Evolutionary conservation across 495 filamentous ascomycete species (phyloP).

Genomic region (Penicillium lagena): DNA sequence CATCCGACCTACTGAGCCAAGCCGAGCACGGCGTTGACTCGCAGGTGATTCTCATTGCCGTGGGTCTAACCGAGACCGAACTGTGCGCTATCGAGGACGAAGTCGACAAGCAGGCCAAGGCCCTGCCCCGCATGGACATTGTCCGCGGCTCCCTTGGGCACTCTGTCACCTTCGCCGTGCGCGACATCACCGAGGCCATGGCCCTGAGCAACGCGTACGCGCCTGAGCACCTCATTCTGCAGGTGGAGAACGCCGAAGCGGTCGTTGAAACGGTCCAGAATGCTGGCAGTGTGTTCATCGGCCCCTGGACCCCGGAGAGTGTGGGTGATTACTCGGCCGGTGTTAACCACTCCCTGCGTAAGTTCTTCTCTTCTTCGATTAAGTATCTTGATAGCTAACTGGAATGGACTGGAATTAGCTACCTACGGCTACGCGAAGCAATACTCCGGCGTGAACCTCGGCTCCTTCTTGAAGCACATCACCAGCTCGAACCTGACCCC

Average conservation of each 20-base stretch:
- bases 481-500: conserved; percentile 84
- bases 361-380: conserved; percentile 30
- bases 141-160: conserved; percentile 87
- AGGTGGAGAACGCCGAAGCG: conserved; percentile 66
- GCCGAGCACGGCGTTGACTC: conserved; percentile 95
- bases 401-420: conserved; percentile 44
- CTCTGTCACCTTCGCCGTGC: conserved; percentile 81
- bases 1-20: conserved; percentile 88
- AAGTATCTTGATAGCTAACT: not conserved
- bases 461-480: conserved; percentile 93
- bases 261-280: conserved; percentile 79
- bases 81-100: conserved; percentile 82
- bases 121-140: conserved; percentile 84
- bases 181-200: conserved; percentile 78
- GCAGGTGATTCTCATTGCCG: conserved; percentile 87
- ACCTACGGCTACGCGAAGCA: conserved; percentile 98
- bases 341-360: conserved; percentile 95
- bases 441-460: conserved; percentile 95
- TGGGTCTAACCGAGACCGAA: conserved; percentile 66
- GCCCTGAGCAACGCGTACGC: conserved; percentile 85
- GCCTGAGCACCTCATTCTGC: conserved; percentile 95
- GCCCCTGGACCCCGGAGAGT: conserved; percentile 91
- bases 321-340: conserved; percentile 97
- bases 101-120: conserved; percentile 81
- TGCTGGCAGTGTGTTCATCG: conserved; percentile 92